phyloP scores from a whole-genome alignment of 2,329 filamentous ascomycete genomes.

The Pseudocercospora fuligena region DNA sequence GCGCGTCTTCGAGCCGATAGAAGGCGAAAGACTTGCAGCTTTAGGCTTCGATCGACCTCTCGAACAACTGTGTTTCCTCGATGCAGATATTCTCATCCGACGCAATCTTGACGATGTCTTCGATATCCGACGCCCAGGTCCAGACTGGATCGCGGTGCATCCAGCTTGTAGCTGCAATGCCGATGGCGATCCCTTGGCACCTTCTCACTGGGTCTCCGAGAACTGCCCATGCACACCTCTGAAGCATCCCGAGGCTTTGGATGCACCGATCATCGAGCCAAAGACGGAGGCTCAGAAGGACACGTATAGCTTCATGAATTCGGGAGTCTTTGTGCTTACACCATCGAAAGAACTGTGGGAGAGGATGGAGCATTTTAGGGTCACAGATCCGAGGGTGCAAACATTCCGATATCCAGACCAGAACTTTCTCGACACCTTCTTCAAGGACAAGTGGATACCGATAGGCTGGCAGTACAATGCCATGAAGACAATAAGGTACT shows the following conservation, averaged over 20 bases:
- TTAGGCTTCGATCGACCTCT: constrained; percentile 11
- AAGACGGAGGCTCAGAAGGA: constrained; percentile 39
- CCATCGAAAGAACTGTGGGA: constrained; percentile 47
- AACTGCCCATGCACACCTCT: constrained; percentile 57
- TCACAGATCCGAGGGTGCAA: constrained; percentile 45
- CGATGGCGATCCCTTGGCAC: constrained; percentile 57
- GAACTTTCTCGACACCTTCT: constrained; percentile 59
- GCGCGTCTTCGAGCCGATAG: constrained; percentile 55
- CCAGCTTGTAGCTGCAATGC: constrained; percentile 60
- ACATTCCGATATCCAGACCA: constrained; percentile 59
- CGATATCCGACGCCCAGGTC: constrained; percentile 43
- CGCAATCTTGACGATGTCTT: constrained; percentile 54
- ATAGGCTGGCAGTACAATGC: constrained; percentile 59
- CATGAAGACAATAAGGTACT: constrained; percentile 60
- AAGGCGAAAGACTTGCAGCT: constrained; percentile 13
- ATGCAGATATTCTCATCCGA: constrained; percentile 58
- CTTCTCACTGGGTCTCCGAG: constrained; percentile 51
- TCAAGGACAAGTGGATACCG: constrained; percentile 49
- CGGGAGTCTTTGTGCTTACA: constrained; percentile 57
- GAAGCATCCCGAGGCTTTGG: constrained; percentile 43
- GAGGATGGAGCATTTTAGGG: constrained; percentile 48
- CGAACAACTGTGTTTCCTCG: constrained; percentile 56
- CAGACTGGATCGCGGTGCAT: constrained; percentile 53
- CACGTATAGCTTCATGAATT: constrained; percentile 54
- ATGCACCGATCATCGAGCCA: constrained; percentile 33